phyloP scores from a whole-genome alignment of 1,284 basidiomycete species.

The Fomitiporia mediterranea region DNA sequence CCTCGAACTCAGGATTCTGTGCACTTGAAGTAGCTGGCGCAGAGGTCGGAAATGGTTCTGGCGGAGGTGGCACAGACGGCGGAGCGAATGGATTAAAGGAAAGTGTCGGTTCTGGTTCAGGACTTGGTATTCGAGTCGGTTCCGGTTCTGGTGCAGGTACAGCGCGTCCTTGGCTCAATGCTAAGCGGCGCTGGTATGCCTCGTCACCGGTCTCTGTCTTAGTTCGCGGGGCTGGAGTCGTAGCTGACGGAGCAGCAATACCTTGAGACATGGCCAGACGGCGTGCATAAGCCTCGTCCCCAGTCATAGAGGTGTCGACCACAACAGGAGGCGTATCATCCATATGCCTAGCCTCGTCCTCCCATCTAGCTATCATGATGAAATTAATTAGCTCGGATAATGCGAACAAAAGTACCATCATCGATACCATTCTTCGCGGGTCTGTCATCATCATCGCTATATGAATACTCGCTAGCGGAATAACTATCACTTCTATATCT shows the following conservation, averaged over 20 bases:
- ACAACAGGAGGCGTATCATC: slow-evolving; percentile 22
- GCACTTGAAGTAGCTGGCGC: slow-evolving; percentile 31
- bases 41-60: slow-evolving; percentile 37
- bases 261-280: slow-evolving; percentile 49
- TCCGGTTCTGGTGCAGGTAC: slow-evolving; percentile 29
- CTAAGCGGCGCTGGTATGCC: slow-evolving; percentile 58
- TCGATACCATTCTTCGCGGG: slow-evolving; percentile 63
- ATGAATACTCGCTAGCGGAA: slow-evolving; percentile 53
- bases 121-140: slow-evolving; percentile 32
- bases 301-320: slow-evolving; percentile 40
- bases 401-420: slow-evolving; percentile 22
- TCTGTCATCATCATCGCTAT: slow-evolving; percentile 58
- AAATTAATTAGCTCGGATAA: slow-evolving; percentile 11
- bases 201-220: slow-evolving; percentile 58
- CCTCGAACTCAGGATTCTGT: slow-evolving; percentile 37
- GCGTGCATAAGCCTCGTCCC: slow-evolving; percentile 62
- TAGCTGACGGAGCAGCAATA: slow-evolving; percentile 22
- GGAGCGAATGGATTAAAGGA: slow-evolving; percentile 66
- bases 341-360: slow-evolving; percentile 14
- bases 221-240: slow-evolving; percentile 24
- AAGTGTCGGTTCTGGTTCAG: slow-evolving; percentile 29
- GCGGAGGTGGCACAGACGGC: slow-evolving; percentile 46
- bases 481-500: slow-evolving; percentile 54
- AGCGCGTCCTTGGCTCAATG: slow-evolving; percentile 42
- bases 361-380: slow-evolving; percentile 24